These are phyloP conservation scores for Wickerhamomyces sp. DNA, from an alignment of 1,139 yeast species.

Conservation along the genomic window DNA sequence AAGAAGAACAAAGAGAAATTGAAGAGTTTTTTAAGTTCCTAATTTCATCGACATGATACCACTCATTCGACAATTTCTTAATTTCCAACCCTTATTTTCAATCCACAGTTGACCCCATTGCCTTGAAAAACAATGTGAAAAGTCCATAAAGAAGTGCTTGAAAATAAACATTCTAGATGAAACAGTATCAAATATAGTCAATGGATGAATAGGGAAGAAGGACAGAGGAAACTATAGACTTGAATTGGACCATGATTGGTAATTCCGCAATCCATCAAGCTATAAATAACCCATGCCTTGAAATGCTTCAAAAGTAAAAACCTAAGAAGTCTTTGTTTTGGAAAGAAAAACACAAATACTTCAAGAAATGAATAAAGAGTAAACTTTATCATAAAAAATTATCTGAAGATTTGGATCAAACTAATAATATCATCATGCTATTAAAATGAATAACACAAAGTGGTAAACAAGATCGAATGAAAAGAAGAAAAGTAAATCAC, in stretches of 20 bases:
- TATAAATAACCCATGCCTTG: slow-evolving; percentile 24
- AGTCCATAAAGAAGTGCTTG: too few species aligned
- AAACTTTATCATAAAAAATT: slow-evolving; percentile 17
- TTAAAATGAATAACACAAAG: too few species aligned
- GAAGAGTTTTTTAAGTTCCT: neutral
- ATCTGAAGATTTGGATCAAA: slow-evolving; percentile 1
- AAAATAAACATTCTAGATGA: too few species aligned
- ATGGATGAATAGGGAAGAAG: slow-evolving; percentile 7
- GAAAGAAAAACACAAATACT: slow-evolving; percentile 1
- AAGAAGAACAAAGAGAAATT: neutral
- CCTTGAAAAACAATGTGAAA: too few species aligned
- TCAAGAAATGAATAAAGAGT: slow-evolving; percentile 16
- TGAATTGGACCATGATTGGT: slow-evolving; percentile 16
- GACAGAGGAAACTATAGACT: slow-evolving; percentile 24
- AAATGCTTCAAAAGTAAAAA: slow-evolving; percentile 5
- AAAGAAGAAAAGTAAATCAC: too few species aligned
- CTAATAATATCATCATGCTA: neutral
- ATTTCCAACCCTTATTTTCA: slow-evolving; percentile 1
- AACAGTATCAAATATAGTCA: too few species aligned
- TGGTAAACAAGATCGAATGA: too few species aligned
- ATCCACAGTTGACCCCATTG: too few species aligned
- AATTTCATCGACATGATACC: slow-evolving; percentile 26
- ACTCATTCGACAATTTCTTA: slow-evolving; percentile 24
- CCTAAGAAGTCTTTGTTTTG: neutral
- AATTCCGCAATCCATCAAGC: slow-evolving; percentile 10